Base-by-base conservation (phyloP, 169 alveolate genomes). In the Eimeria falciformis region DNA sequence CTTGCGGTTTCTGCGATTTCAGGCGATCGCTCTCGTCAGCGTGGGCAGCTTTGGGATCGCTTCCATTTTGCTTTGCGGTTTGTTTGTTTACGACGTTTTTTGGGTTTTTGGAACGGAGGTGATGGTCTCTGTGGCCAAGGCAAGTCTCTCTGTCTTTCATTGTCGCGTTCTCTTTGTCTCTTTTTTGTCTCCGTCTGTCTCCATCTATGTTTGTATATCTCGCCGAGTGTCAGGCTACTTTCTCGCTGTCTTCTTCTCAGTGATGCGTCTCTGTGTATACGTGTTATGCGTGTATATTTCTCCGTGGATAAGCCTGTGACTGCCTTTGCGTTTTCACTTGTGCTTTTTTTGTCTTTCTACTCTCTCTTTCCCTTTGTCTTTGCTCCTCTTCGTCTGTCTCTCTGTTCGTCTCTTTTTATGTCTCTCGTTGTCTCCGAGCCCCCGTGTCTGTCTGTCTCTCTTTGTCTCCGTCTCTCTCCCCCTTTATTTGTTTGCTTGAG, bases 41-140 rank as follows among this genome's bases (percentile, higher is more conserved):
- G 89, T 98, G 25, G 98, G 98, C 3, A 96, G 95, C 92, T 98
- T 97, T 94, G 96, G 96, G 87, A 96, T 96, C 50, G 99, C 98
- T 47, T 95, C 95, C 81, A 95, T 97, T 50, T 90, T 98, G 91
- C 95, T 98, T 27, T 81, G 90, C 81, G 98, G 98, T 37, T 94
- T 98, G 79, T 97, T 98, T 83, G 95, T 98, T 75, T 98, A 98
- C 91, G 99, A 98, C 93, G 96, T 98, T 27, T 96, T 98, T 95
- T 98, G 98, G 98, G 99, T 98, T 27, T 98, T 97, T 92, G 99
- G 98, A 53, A 98, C 99, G 62, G 98, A 97, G 86, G 98, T 98
- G 25, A 98, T 98, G 99, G 97, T 97, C 2, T 97, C 98, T 1
- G 99, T 98, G 27, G 99, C 99, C 6, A 97, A 91, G 91, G 94